Conservation (phyloP, 306 rosid genomes). For the Canavalia gladiata region DNA sequence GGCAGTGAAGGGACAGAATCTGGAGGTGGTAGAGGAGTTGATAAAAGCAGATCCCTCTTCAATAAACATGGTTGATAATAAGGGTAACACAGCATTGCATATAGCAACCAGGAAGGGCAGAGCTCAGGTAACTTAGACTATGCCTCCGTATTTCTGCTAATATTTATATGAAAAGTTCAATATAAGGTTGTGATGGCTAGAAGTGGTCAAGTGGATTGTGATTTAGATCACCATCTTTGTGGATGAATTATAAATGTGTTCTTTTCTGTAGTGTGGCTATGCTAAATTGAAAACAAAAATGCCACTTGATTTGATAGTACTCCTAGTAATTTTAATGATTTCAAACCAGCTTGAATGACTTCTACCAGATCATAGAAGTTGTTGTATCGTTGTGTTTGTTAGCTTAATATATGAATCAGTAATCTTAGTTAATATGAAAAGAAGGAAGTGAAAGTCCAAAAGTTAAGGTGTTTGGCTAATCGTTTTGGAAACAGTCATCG, state of each 20-base stretch:
- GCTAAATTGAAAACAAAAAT: constrained; percentile 11
- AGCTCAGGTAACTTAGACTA: constrained; percentile 66
- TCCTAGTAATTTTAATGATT: background rate
- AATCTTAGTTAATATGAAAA: constrained; percentile 5
- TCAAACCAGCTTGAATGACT: constrained; percentile 9
- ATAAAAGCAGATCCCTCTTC: constrained; percentile 73
- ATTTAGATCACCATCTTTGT: constrained; percentile 2
- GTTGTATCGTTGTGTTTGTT: background rate
- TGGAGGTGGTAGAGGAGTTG: constrained; percentile 81
- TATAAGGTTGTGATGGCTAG: constrained; percentile 7
- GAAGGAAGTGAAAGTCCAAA: constrained; percentile 1
- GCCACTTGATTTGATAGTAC: background rate
- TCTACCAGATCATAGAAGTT: background rate
- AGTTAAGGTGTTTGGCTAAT: background rate
- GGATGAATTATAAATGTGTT: background rate
- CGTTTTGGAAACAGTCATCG: constrained; percentile 1
- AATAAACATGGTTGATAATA: constrained; percentile 78
- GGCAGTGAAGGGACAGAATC: constrained; percentile 92
- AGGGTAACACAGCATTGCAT: constrained; percentile 86
- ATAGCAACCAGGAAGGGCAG: constrained; percentile 90
- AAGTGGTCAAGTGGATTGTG: background rate
- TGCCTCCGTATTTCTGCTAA: constrained; percentile 12
- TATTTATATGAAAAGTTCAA: background rate
- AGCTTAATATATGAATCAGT: background rate
- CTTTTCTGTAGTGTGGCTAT: background rate